Evolutionary conservation across 176 grass and related monocot genomes (phyloP).

Genomic region (Thalia dealbata): DNA sequence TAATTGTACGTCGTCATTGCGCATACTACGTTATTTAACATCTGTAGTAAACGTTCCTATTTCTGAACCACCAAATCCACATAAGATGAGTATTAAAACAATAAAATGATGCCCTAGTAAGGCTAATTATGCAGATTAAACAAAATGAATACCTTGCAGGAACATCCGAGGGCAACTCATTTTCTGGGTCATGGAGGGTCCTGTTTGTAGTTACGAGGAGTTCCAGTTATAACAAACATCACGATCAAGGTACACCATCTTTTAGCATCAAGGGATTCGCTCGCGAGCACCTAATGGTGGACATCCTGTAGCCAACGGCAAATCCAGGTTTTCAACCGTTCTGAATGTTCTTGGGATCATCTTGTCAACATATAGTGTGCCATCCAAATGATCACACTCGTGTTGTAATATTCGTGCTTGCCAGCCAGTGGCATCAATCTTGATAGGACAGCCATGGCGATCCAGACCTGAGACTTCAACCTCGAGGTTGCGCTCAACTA

Average conservation of each 20-base stretch:
- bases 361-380: conserved; percentile 82
- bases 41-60: too few relatives aligned
- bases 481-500: conserved; percentile 68
- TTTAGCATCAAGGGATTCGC: neutral
- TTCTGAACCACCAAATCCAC: too few relatives aligned
- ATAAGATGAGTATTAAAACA: too few relatives aligned
- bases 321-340: conserved; percentile 64
- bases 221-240: neutral
- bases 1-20: too few relatives aligned
- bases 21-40: too few relatives aligned
- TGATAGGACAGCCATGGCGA: conserved; percentile 48
- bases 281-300: conserved; percentile 51
- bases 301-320: conserved; percentile 59
- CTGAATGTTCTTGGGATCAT: conserved; percentile 84
- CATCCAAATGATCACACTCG: conserved; percentile 91
- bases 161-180: neutral
- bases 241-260: neutral
- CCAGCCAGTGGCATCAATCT: conserved; percentile 77
- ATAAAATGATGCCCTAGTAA: too few relatives aligned
- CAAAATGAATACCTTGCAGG: neutral
- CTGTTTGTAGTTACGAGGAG: neutral
- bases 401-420: conserved; percentile 89
- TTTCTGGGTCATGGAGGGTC: neutral
- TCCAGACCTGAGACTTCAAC: conserved; percentile 81
- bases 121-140: neutral